Percentiles rank a stretch among this genome's conserved stretches.
Conservation (phyloP, 208 protist genomes). For the Sergeia podlipaevii region DNA sequence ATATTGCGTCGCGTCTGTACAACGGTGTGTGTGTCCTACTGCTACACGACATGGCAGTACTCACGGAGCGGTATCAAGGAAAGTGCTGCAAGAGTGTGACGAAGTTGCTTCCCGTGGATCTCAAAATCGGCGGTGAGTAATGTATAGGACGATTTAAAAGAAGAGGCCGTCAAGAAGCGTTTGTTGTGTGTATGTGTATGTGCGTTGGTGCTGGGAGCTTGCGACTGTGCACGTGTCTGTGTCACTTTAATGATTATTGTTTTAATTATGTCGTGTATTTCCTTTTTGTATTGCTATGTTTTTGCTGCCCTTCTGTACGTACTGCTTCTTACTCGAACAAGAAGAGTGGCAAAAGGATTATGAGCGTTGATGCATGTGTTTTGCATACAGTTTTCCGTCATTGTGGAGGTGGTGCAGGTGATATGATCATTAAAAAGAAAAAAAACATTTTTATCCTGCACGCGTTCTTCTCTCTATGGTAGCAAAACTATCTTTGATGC, state of each 20-base stretch:
- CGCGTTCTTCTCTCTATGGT: no score
- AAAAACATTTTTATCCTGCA: no score
- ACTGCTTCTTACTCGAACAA: no score
- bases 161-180: neutral
- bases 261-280: constrained; percentile 7
- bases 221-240: neutral
- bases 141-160: no score
- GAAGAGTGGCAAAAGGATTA: no score
- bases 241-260: constrained; percentile 1
- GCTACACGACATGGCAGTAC: constrained; percentile 69
- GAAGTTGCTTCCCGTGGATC: constrained; percentile 53
- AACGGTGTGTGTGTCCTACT: constrained; percentile 54
- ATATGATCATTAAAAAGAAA: no score
- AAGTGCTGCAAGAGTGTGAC: constrained; percentile 64
- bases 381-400: no score
- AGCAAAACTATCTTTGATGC: no score
- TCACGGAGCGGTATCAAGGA: constrained; percentile 59
- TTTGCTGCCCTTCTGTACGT: neutral
- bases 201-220: neutral
- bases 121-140: constrained; percentile 42
- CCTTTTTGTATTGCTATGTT: neutral
- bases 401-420: no score
- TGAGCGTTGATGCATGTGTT: no score
- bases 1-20: constrained; percentile 56
- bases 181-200: neutral